Conservation (phyloP, 345 rosid species). For the Angophora floribunda region DNA sequence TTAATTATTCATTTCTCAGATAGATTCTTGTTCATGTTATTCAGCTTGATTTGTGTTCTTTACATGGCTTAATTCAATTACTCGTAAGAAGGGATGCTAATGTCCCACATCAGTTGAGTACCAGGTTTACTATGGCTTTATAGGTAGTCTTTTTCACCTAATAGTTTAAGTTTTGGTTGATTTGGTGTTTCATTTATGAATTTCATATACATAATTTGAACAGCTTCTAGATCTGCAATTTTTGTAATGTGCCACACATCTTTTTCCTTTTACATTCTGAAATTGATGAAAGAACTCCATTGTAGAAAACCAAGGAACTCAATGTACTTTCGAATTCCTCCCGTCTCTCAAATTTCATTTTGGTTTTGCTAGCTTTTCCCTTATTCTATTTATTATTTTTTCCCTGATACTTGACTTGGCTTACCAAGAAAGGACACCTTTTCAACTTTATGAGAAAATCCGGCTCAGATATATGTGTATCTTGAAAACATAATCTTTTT, state of each 20-base stretch:
- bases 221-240: background rate
- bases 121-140: background rate
- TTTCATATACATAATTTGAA: background rate
- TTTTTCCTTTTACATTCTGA: background rate
- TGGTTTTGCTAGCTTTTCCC: background rate
- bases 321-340: background rate
- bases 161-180: background rate
- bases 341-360: background rate
- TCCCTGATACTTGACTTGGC: background rate
- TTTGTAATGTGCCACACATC: background rate
- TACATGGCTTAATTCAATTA: background rate
- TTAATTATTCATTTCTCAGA: background rate
- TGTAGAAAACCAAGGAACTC: background rate
- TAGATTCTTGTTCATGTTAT: background rate
- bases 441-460: background rate
- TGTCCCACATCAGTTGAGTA: background rate
- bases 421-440: background rate
- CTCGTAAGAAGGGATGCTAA: background rate
- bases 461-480: background rate
- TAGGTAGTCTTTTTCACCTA: background rate
- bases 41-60: background rate
- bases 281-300: background rate
- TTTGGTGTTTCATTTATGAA: background rate
- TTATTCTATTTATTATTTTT: background rate
- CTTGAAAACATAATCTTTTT: background rate